Percentiles rank a stretch among this genome's conserved stretches.
Evolutionary conservation across 2,329 filamentous ascomycete genomes (phyloP).

Genomic region (Plenodomus biglobosus): DNA sequence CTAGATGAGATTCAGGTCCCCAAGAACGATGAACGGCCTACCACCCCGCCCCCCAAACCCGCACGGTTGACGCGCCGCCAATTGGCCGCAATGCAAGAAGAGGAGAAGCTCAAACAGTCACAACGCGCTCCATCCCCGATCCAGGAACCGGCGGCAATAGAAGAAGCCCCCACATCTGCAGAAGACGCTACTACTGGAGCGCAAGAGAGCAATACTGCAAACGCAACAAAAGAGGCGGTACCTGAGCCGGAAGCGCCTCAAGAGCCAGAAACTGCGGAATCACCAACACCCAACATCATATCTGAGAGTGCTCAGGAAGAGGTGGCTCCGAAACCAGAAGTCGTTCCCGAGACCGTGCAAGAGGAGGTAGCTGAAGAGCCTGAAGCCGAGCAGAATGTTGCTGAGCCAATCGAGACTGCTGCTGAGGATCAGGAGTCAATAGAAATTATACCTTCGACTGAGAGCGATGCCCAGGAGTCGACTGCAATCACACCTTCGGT

Average conservation of each 20-base stretch:
- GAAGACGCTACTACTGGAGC: background rate
- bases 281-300: background rate
- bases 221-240: background rate
- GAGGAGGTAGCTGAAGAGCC: background rate
- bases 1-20: slow-evolving; percentile 24
- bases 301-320: slow-evolving; percentile 1
- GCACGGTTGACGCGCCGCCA: slow-evolving; percentile 41
- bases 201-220: background rate
- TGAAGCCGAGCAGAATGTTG: background rate
- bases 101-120: slow-evolving; percentile 32
- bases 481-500: slow-evolving; percentile 14
- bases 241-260: background rate
- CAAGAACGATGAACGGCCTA: slow-evolving; percentile 24
- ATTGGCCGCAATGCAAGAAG: slow-evolving; percentile 30
- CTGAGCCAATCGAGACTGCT: slow-evolving; percentile 1
- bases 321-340: background rate
- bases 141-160: slow-evolving; percentile 1
- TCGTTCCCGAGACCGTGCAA: slow-evolving; percentile 3
- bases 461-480: background rate
- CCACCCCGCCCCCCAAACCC: slow-evolving; percentile 29
- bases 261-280: background rate
- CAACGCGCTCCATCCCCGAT: slow-evolving; percentile 16
- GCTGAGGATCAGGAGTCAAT: background rate
- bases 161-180: background rate
- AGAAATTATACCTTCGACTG: background rate